Evolutionary conservation across 108 stramenopile species (phyloP), one percentile per base, ranked within the genome.

Genomic region (Phaeodactylum tricornutum): DNA sequence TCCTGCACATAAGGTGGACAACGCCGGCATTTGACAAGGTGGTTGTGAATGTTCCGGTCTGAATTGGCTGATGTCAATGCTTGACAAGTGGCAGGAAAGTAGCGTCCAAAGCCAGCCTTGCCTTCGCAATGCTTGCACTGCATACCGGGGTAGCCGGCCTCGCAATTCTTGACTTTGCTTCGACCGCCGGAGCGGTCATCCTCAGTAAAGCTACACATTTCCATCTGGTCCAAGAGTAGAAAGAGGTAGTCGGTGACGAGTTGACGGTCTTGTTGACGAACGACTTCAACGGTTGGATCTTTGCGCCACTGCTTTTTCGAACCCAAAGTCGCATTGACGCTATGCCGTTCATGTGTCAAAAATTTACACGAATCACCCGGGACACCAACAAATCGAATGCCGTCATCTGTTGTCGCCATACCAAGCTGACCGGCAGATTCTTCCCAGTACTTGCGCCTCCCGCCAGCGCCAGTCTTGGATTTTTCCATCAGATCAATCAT

Each of bases 101-200:
- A 88, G 19, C 87, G 58, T 11, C 87, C 87, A 29, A 70, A 69
- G 16, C 82, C 79, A 47, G 80, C 63, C 6, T 55, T 66, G 9
- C 87, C 82, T 33, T 65, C 56, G 59, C 87, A 88, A 48, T 88
- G 82, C 14, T 66, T 71, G 55, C 87, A 88, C 33, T 75, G 71
- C 51, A 84, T 75, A 2, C 87, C 87, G 6, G 82, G 62, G 58
- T 74, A 88, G 1, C 82, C 82, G 5, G 79, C 59, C 4, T 50
- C 44, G 43, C 64, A 62, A 42, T 71, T 64, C 48, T 81, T 75
- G 32, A 67, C 66, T 43, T 78, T 78, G 56, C 59, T 61, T 47
- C 87, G 56, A 24, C 76, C 67, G 9, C 87, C 87, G 16, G 64
- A 53, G 8, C 87, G 75, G 49, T 88, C 87, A 24, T 77, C 75